Base-by-base conservation (phyloP, 352 stramenopile genomes). In the Globisporangium nagaii region DNA sequence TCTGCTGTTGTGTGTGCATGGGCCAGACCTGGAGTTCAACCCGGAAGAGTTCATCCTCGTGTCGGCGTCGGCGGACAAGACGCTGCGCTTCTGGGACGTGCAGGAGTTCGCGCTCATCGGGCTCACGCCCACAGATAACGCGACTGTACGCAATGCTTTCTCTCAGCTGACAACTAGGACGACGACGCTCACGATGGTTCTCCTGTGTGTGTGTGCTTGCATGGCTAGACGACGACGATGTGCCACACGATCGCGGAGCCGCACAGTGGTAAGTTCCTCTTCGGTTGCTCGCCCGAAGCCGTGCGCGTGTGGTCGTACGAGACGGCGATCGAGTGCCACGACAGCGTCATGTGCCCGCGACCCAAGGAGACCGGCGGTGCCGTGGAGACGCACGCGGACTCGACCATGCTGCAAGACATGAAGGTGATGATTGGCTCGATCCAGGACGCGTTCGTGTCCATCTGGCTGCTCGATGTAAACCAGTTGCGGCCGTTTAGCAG, bases 281-380 rank as follows among this genome's bases (percentile, higher is more conserved):
- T 90, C 44, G 86, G 75, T 55, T 87, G 73, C 60, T 94, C 84
- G 1, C 68, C 81, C 20, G 84, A 94, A 49, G 70, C 76, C 10
- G 70, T 91, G 49, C 84, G 80, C 40, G 70, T 94, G 12, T 94
- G 84, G 84, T 93, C 82, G 0, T 94, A 93, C 41, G 84, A 94
- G 60, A 79, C 74, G 31, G 77, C 82, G 0, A 88, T 92, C 34
- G 69, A 91, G 84, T 93, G 79, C 25, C 84, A 93, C 37, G 84
- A 91, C 41, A 90, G 73, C 51, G 64, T 90, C 17, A 59, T 72
- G 35, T 86, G 75, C 50, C 65, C 73, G 15, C 71, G 73, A 25
- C 62, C 74, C 19, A 86, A 89, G 54, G 77, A 88, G 24, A 50
- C 43, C 9, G 34, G 73, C 17, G 79, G 65, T 1, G 59, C 54